phyloP scores from a whole-genome alignment of 768 basidiomycete species.

The Calocybe gangraenosa region DNA sequence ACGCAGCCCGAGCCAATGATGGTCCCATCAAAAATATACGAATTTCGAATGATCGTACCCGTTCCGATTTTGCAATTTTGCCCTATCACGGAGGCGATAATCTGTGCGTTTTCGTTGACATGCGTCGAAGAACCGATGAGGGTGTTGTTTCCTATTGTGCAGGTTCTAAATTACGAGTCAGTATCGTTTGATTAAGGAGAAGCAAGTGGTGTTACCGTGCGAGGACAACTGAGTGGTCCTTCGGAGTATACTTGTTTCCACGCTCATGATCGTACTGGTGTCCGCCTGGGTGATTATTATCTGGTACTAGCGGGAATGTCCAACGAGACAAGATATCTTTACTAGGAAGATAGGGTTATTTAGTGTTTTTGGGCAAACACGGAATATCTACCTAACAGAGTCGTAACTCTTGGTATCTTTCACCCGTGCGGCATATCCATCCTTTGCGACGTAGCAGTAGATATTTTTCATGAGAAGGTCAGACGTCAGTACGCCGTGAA shows the following conservation, averaged over 20 bases:
- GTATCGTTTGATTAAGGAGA: not conserved
- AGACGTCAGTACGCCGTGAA: conserved; percentile 90
- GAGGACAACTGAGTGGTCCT: conserved; percentile 70
- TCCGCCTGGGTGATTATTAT: conserved; percentile 84
- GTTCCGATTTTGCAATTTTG: conserved; percentile 69
- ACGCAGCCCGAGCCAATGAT: conserved; percentile 64
- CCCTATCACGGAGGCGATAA: conserved; percentile 77
- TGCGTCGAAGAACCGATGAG: conserved; percentile 80
- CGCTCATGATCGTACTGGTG: conserved; percentile 81
- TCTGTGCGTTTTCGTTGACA: conserved; percentile 61
- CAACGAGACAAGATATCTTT: conserved; percentile 91
- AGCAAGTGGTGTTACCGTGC: conserved; percentile 57
- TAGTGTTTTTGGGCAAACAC: conserved; percentile 3
- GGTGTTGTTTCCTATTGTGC: conserved; percentile 74
- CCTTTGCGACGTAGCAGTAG: conserved; percentile 82
- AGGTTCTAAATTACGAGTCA: conserved; percentile 48
- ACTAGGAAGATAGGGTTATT: conserved; percentile 36
- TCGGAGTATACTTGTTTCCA: conserved; percentile 86
- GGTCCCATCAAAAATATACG: conserved; percentile 83
- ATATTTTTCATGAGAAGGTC: conserved; percentile 95
- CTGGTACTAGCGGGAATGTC: conserved; percentile 95
- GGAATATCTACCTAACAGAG: conserved; percentile 64
- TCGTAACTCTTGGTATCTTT: conserved; percentile 92
- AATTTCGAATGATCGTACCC: conserved; percentile 61
- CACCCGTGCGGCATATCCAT: conserved; percentile 90